Conservation (phyloP, 495 filamentous ascomycete species). For the Penicillium macrosclerotiorum region DNA sequence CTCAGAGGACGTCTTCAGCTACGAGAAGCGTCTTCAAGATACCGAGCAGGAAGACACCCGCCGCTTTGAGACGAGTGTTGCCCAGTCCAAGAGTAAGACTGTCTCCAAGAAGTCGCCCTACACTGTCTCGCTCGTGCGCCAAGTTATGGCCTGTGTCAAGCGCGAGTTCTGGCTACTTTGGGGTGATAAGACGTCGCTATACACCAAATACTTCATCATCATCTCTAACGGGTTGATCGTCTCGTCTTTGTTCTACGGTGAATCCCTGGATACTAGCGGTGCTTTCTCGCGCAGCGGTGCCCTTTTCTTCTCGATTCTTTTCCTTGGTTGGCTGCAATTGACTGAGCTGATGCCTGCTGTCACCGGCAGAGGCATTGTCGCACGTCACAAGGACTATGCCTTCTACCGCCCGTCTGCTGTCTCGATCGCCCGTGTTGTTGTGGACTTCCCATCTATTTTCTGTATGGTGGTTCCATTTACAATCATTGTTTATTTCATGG, state of each 20-base stretch:
- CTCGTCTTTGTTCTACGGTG: conserved; percentile 68
- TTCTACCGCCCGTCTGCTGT: conserved; percentile 78
- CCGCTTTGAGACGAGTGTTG: conserved; percentile 67
- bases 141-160: conserved; percentile 67
- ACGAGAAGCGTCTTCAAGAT: conserved; percentile 59
- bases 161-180: conserved; percentile 75
- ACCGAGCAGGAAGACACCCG: conserved; percentile 62
- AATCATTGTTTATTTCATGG: conserved; percentile 69
- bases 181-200: conserved; percentile 69
- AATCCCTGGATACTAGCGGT: conserved; percentile 61
- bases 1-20: conserved; percentile 53
- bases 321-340: conserved; percentile 73
- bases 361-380: conserved; percentile 59
- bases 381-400: conserved; percentile 68
- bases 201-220: conserved; percentile 78
- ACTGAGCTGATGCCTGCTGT: conserved; percentile 70
- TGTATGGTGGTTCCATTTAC: conserved; percentile 62
- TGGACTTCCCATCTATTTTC: conserved; percentile 66
- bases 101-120: conserved; percentile 68
- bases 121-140: conserved; percentile 66
- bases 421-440: conserved; percentile 61
- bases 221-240: conserved; percentile 73
- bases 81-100: conserved; percentile 62
- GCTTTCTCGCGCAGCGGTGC: conserved; percentile 68
- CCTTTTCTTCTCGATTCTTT: conserved; percentile 71